phyloP scores from a whole-genome alignment of 2,329 filamentous ascomycete genomes.

The Colletotrichum zoysiae region DNA sequence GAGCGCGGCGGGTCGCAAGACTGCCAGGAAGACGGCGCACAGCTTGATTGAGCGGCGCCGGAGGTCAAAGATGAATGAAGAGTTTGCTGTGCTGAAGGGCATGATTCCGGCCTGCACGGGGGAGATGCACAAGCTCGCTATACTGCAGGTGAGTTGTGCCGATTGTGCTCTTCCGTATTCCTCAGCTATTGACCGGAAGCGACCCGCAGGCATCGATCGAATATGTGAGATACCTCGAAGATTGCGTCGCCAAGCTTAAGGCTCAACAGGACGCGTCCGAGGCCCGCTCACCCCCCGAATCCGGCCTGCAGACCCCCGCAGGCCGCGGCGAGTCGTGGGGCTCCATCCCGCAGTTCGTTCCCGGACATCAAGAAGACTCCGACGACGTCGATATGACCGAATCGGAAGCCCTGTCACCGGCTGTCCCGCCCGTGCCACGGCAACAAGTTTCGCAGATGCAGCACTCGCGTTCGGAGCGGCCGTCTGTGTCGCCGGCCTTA shows the following conservation, averaged over 20 bases:
- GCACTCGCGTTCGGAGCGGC: constrained; percentile 52
- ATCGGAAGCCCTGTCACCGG: constrained; percentile 61
- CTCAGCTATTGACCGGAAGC: constrained; percentile 1
- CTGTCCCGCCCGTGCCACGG: constrained; percentile 53
- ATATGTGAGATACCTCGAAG: constrained; percentile 93
- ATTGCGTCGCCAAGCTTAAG: constrained; percentile 86
- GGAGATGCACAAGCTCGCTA: constrained; percentile 98
- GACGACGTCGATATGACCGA: constrained; percentile 73
- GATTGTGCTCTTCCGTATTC: not conserved
- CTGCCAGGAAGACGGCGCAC: constrained; percentile 94
- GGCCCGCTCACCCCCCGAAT: constrained; percentile 45
- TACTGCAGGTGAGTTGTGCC: constrained; percentile 79
- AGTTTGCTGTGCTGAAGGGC: constrained; percentile 91
- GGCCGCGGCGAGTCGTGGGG: constrained; percentile 46
- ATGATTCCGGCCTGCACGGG: constrained; percentile 97
- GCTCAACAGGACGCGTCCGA: constrained; percentile 58
- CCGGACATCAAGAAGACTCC: constrained; percentile 55
- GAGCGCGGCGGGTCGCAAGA: constrained; percentile 92
- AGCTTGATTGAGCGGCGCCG: constrained; percentile 92
- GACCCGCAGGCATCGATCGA: constrained; percentile 86
- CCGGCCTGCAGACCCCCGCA: constrained; percentile 47
- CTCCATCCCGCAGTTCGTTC: constrained; percentile 45
- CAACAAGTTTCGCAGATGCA: constrained; percentile 20
- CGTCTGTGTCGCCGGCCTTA: constrained; percentile 66
- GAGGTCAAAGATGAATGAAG: constrained; percentile 98